Base-by-base conservation (phyloP, 2,329 filamentous ascomycete genomes). In the Dactylellina cionopaga region DNA sequence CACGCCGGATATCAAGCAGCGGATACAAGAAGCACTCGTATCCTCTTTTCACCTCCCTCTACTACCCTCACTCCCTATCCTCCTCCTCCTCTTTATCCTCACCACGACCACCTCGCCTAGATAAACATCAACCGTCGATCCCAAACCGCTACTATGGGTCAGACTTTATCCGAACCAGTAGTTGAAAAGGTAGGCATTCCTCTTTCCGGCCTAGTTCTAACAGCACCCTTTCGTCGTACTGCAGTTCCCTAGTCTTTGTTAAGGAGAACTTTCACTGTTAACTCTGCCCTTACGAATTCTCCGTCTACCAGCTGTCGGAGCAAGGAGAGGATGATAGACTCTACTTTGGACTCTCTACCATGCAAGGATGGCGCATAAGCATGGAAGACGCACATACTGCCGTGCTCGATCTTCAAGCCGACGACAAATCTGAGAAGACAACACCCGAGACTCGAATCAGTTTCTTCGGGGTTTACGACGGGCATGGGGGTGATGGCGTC, bases 281-380 rank as follows among this genome's bases (percentile, higher is more conserved):
- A 37, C 17, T 25, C 29, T 37, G 9, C 29, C n/a, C 51, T 55
- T 39, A 66, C 43, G 31, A 54, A 31, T 70, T 22, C 41, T 47
- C 22, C 15, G 31, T 5, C 13, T 58, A 33, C 68, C 80, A 98
- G 95, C 85, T 89, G 83, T 99, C 95, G 79, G 89, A 90, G 81
- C 89, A 89, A 80, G 93, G 93, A 82, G 89, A 92, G 83, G 93
- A 98, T 91, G 92, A 96, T 76, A 89, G 92, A 80, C 88, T 96
- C 80, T 83, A 95, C 80, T 99, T 91, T 82, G 95, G 95, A 80
- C 89, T 98, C 76, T 99, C 95, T 76, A 92, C 92, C 82, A 99
- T 99, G 95, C 95, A 99, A 83, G 95, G 95, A 85, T 99, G 95
- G 95, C 91, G 95, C 84, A 98, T 99, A 83, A 96, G 92, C 85